Conservation (phyloP, 2,329 filamentous ascomycete species). For the Colletotrichum sp. region DNA sequence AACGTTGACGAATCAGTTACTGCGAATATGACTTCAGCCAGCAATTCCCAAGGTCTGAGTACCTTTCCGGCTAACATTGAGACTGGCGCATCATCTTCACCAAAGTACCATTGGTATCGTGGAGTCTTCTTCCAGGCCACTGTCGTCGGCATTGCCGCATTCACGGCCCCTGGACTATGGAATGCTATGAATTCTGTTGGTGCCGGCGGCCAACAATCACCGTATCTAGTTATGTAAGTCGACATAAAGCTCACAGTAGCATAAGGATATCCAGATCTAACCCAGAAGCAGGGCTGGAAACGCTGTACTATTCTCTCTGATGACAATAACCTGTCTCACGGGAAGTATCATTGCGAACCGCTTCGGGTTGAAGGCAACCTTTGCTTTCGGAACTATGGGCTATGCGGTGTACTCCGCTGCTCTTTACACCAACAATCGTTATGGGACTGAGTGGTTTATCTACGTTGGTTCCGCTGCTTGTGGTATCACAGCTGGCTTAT, state of each 20-base stretch:
- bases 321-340: constrained; percentile 37
- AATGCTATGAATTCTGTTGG: constrained; percentile 35
- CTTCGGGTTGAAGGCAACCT: constrained; percentile 34
- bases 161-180: constrained; percentile 33
- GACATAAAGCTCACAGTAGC: background rate
- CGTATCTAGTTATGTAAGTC: constrained; percentile 32
- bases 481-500: constrained; percentile 26
- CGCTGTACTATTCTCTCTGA: constrained; percentile 38
- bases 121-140: constrained; percentile 33
- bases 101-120: constrained; percentile 26
- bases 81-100: background rate
- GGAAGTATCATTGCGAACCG: constrained; percentile 37
- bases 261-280: background rate
- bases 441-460: constrained; percentile 26
- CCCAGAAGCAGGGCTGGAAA: constrained; percentile 34
- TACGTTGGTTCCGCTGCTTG: constrained; percentile 30
- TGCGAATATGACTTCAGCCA: background rate
- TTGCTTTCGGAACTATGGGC: constrained; percentile 37
- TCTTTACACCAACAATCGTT: constrained; percentile 39
- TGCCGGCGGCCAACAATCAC: constrained; percentile 32
- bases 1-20: background rate
- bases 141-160: constrained; percentile 28
- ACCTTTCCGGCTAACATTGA: background rate
- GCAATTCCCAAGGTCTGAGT: too few relatives aligned
- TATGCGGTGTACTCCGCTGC: constrained; percentile 40